A percentile compares a stretch with the other conserved stretches of the same genome.
phyloP scores from a whole-genome alignment of 345 rosid species.

The Draba incana region DNA sequence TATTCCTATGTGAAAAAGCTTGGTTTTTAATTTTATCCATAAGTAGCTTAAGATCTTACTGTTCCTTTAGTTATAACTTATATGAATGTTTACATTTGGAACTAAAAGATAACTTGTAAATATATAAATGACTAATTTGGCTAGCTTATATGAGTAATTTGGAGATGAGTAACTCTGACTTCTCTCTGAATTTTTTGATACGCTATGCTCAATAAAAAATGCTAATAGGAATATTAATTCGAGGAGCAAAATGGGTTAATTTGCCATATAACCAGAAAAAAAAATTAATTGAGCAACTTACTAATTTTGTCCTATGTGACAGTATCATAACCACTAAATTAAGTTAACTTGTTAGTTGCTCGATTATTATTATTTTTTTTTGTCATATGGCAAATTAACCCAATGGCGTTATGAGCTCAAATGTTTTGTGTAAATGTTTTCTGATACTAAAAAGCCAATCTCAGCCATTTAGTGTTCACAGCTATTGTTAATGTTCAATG shows the following conservation, averaged over 20 bases:
- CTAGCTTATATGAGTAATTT: neutral
- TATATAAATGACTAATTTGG: neutral
- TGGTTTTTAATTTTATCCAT: neutral
- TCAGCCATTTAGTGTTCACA: conserved; percentile 20
- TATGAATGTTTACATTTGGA: neutral
- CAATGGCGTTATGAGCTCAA: conserved; percentile 6
- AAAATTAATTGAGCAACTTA: no score
- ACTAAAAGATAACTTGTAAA: neutral
- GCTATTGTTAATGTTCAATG: conserved; percentile 12
- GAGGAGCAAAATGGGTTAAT: neutral
- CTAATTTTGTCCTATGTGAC: no score
- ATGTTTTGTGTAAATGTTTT: neutral
- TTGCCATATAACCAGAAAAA: no score
- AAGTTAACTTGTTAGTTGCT: no score
- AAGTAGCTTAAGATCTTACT: neutral
- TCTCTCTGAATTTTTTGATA: neutral
- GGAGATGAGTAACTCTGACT: neutral
- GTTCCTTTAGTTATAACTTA: neutral
- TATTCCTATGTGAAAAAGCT: neutral
- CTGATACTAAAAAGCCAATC: conserved; percentile 24
- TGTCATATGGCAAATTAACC: no score
- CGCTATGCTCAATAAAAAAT: neutral
- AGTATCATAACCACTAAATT: no score
- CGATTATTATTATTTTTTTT: no score
- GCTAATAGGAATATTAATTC: neutral